A percentile compares a stretch with the other conserved stretches of the same genome.
These are phyloP conservation scores for Fagus crenata DNA, from an alignment of 306 rosid species.

Conservation along the genomic window DNA sequence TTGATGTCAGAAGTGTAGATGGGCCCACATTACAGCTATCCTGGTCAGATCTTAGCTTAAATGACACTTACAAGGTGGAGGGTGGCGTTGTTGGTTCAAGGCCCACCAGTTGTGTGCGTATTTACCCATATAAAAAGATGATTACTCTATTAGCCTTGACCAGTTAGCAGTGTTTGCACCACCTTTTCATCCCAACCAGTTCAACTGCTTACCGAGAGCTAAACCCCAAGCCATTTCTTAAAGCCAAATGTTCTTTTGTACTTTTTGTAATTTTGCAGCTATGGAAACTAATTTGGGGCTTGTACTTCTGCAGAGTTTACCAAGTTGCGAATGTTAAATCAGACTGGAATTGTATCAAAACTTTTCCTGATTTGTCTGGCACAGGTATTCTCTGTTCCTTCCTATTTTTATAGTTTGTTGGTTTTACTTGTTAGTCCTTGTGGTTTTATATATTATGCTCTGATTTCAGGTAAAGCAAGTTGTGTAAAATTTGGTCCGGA, in stretches of 20 bases:
- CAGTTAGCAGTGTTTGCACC: not conserved
- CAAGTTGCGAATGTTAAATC: constrained; percentile 93
- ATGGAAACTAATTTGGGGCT: constrained; percentile 28
- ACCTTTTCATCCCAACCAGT: not conserved
- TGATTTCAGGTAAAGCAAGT: constrained; percentile 68
- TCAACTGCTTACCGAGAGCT: not conserved
- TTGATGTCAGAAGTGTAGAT: not conserved
- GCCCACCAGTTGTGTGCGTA: no score
- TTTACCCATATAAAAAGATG: no score
- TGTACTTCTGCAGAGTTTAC: constrained; percentile 68
- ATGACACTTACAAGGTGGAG: no score
- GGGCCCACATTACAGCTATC: not conserved
- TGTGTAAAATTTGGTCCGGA: constrained; percentile 81
- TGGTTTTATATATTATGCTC: constrained; percentile 9
- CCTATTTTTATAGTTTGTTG: not conserved
- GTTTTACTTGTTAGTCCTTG: not conserved
- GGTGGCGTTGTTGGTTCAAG: no score
- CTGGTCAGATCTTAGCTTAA: no score
- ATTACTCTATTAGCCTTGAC: not conserved
- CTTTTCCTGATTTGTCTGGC: constrained; percentile 94
- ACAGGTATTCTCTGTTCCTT: constrained; percentile 55
- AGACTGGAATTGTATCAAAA: constrained; percentile 93
- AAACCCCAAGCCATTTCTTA: not conserved
- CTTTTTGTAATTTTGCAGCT: not conserved
- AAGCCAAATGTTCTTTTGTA: not conserved